Percentiles rank a stretch among this genome's conserved stretches.
These are phyloP conservation scores for Pleurotus eryngii DNA, from an alignment of 768 basidiomycete species.

Conservation along the genomic window DNA sequence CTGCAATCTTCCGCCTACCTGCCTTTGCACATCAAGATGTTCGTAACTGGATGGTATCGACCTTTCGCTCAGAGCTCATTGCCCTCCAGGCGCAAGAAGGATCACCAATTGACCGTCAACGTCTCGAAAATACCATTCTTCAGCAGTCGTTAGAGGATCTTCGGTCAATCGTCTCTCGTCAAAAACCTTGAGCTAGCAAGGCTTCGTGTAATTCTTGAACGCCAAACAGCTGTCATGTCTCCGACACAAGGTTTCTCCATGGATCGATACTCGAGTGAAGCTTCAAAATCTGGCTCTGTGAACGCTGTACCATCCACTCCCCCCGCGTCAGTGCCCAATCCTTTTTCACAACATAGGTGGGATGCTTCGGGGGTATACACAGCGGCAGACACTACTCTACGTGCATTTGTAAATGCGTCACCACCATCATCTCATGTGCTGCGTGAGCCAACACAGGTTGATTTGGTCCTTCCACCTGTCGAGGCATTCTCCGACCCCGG, in stretches of 20 bases:
- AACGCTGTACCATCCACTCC: neutral
- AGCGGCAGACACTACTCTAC: neutral
- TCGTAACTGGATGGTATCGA: slow-evolving; percentile 21
- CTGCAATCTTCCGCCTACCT: slow-evolving; percentile 23
- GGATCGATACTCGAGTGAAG: neutral
- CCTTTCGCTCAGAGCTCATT: slow-evolving; percentile 17
- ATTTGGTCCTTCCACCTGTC: slow-evolving; percentile 19
- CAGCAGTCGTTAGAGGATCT: slow-evolving; percentile 16
- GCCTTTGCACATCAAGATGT: slow-evolving; percentile 21
- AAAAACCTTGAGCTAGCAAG: neutral
- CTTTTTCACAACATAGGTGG: neutral
- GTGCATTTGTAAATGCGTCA: slow-evolving; percentile 11
- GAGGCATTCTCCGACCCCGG: slow-evolving; percentile 17
- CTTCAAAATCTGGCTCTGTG: neutral
- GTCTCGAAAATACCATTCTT: slow-evolving; percentile 19
- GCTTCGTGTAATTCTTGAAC: slow-evolving; percentile 7
- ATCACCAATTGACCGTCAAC: slow-evolving; percentile 14
- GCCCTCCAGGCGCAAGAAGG: slow-evolving; percentile 16
- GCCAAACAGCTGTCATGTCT: slow-evolving; percentile 14
- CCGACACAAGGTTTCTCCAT: slow-evolving; percentile 13
- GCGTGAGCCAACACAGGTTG: slow-evolving; percentile 13
- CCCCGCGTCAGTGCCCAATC: neutral
- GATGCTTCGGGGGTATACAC: slow-evolving; percentile 1
- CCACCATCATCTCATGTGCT: neutral
- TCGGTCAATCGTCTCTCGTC: neutral